Conservation (phyloP, 1,284 basidiomycete genomes). For the Polyporus tsugae region DNA sequence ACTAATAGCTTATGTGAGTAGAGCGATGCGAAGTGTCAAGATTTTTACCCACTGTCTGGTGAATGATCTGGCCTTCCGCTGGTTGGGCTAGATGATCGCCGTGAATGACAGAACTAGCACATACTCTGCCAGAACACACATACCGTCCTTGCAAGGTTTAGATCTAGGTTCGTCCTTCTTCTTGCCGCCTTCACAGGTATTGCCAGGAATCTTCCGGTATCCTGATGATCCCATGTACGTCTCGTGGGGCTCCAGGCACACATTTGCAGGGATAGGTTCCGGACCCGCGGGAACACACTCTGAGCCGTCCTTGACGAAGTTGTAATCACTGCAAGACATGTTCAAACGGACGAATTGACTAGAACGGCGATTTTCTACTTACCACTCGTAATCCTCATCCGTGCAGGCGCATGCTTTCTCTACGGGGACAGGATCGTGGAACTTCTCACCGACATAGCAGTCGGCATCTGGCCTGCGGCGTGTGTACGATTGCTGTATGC, state of each 20-base stretch:
- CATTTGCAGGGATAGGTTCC: slow-evolving; percentile 84
- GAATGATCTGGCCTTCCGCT: slow-evolving; percentile 73
- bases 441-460: slow-evolving; percentile 95
- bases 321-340: slow-evolving; percentile 77
- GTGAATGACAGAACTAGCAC: background rate
- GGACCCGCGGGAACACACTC: slow-evolving; percentile 86
- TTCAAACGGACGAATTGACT: background rate
- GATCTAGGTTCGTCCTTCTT: slow-evolving; percentile 76
- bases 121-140: slow-evolving; percentile 5
- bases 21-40: slow-evolving; percentile 2
- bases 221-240: slow-evolving; percentile 91
- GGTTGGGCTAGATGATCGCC: slow-evolving; percentile 65
- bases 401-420: slow-evolving; percentile 88
- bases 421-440: slow-evolving; percentile 82
- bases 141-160: slow-evolving; percentile 82
- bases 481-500: slow-evolving; percentile 87
- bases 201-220: slow-evolving; percentile 92
- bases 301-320: slow-evolving; percentile 78
- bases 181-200: slow-evolving; percentile 79
- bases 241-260: slow-evolving; percentile 71
- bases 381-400: slow-evolving; percentile 95
- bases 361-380: slow-evolving; percentile 35
- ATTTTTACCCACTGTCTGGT: slow-evolving; percentile 63
- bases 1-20: slow-evolving; percentile 48
- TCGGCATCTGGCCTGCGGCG: slow-evolving; percentile 86